These are phyloP conservation scores for Garcia nutans DNA, from an alignment of 345 rosid species.

Conservation along the genomic window DNA sequence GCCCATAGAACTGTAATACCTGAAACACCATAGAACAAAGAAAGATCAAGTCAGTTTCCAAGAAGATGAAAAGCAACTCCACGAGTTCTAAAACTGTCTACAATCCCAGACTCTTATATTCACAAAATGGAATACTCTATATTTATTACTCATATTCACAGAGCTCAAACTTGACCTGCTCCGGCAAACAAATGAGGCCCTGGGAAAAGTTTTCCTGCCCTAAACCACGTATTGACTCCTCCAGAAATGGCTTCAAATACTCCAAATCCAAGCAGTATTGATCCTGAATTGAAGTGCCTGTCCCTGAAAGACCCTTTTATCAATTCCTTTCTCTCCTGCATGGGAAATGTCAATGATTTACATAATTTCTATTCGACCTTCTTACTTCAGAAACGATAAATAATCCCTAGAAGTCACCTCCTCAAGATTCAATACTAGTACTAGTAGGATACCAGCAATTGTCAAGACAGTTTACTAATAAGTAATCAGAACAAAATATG, in stretches of 20 bases:
- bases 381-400: neutral
- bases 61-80: neutral
- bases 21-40: constrained; percentile 24
- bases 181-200: constrained; percentile 98
- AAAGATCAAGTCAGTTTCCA: neutral
- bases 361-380: neutral
- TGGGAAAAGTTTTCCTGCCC: constrained; percentile 90
- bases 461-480: neutral
- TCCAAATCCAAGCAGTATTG: constrained; percentile 79
- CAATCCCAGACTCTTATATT: neutral
- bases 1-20: constrained; percentile 87
- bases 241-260: constrained; percentile 75
- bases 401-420: neutral
- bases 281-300: constrained; percentile 80
- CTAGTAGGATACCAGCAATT: neutral
- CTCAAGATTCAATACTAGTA: neutral
- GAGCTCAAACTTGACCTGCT: constrained; percentile 47
- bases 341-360: constrained; percentile 4
- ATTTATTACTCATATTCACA: neutral
- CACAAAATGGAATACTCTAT: neutral
- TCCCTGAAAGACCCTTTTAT: constrained; percentile 69
- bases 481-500: too few species aligned
- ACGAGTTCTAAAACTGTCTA: neutral
- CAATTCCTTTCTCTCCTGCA: constrained; percentile 69
- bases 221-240: constrained; percentile 77